Conservation (phyloP, 129 eudicot genomes). For the Saposhnikovia divaricata region DNA sequence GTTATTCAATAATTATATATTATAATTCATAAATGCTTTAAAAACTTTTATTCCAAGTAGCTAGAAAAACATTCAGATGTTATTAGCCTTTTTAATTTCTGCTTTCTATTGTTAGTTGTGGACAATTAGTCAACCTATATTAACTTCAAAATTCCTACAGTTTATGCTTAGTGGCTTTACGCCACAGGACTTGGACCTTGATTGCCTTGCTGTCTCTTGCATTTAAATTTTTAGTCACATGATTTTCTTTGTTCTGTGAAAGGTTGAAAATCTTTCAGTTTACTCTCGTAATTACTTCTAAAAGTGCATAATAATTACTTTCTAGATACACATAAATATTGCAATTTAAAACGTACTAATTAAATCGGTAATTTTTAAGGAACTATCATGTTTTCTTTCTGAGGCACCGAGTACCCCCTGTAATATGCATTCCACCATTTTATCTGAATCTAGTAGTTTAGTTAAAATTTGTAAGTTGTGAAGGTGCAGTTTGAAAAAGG, state of each 20-base stretch:
- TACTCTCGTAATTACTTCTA: background rate
- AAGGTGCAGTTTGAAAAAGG: too few species aligned
- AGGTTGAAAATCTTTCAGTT: background rate
- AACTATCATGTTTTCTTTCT: background rate
- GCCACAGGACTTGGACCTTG: background rate
- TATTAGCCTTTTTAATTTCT: background rate
- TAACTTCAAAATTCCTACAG: background rate
- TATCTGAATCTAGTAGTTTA: too few species aligned
- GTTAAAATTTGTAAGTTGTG: too few species aligned
- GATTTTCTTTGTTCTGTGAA: background rate
- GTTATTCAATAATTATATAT: background rate
- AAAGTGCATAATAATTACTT: background rate
- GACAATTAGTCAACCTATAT: background rate
- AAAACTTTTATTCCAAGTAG: background rate
- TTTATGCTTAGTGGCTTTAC: background rate
- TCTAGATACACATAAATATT: background rate
- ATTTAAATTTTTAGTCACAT: background rate
- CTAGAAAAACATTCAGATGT: background rate
- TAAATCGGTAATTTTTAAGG: background rate
- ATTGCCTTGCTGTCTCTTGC: background rate
- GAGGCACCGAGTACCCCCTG: background rate
- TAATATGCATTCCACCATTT: too few species aligned
- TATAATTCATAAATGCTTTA: background rate
- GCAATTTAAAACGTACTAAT: background rate
- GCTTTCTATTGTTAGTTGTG: background rate